Conservation (phyloP, 2,329 filamentous ascomycete genomes). For the Curvularia eragrostidis region DNA sequence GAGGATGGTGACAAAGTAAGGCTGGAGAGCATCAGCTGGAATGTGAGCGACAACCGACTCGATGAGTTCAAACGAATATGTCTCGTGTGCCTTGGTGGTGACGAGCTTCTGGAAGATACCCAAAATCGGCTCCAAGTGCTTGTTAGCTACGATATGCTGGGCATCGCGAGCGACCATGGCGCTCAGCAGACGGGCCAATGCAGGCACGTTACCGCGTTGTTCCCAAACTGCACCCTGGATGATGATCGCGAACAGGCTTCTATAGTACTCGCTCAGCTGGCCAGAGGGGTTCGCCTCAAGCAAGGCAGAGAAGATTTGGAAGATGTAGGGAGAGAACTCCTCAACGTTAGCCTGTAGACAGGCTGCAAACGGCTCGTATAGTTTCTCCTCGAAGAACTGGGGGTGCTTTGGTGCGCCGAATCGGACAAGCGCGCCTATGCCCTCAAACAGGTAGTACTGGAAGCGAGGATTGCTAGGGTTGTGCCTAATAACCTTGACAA, state of each 20-base stretch:
- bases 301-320: conserved; percentile 91
- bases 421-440: conserved; percentile 85
- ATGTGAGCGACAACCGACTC: conserved; percentile 79
- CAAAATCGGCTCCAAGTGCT: conserved; percentile 86
- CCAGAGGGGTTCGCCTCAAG: conserved; percentile 83
- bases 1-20: conserved; percentile 81
- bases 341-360: conserved; percentile 84
- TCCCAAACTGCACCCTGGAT: conserved; percentile 89
- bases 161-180: conserved; percentile 82
- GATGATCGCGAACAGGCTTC: conserved; percentile 77
- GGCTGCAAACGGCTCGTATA: conserved; percentile 83
- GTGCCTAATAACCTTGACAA: conserved; percentile 88
- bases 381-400: conserved; percentile 75
- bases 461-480: conserved; percentile 98
- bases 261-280: conserved; percentile 81
- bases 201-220: conserved; percentile 89
- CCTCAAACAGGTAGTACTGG: conserved; percentile 98
- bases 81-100: conserved; percentile 80
- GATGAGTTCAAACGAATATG: conserved; percentile 86
- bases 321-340: conserved; percentile 95
- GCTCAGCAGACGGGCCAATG: conserved; percentile 81
- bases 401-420: conserved; percentile 73
- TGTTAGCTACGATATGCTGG: conserved; percentile 73
- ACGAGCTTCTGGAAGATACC: conserved; percentile 95
- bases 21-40: conserved; percentile 74